Conservation (phyloP, 2,329 filamentous ascomycete species). For the Claviceps sp. region DNA sequence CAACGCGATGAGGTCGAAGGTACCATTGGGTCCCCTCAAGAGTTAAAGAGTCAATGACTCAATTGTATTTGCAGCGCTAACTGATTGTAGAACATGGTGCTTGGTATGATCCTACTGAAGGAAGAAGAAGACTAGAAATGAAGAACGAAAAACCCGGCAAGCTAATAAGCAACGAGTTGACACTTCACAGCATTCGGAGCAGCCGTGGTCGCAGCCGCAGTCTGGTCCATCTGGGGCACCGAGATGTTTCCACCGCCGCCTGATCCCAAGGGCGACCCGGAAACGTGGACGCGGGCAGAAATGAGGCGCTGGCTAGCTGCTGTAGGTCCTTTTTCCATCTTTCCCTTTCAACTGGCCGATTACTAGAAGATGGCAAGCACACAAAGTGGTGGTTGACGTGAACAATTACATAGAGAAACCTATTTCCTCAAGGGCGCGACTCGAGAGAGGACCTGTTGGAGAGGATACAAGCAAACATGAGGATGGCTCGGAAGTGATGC, state of each 20-base stretch:
- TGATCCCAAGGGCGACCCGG: slow-evolving; percentile 65
- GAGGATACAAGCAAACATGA: slow-evolving; percentile 33
- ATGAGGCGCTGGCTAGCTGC: slow-evolving; percentile 66
- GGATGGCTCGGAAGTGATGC: slow-evolving; percentile 19
- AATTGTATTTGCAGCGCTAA: not conserved
- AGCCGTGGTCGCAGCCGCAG: slow-evolving; percentile 66
- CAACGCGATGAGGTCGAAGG: slow-evolving; percentile 56
- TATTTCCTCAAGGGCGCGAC: slow-evolving; percentile 30
- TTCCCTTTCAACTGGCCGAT: too few species aligned
- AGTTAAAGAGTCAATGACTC: not conserved
- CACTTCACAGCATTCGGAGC: slow-evolving; percentile 56
- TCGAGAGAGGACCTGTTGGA: slow-evolving; percentile 33
- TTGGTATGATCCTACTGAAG: slow-evolving; percentile 38
- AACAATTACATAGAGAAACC: slow-evolving; percentile 24
- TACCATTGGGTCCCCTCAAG: slow-evolving; percentile 16
- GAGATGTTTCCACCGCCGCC: slow-evolving; percentile 65
- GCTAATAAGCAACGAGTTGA: not conserved
- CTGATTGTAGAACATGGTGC: slow-evolving; percentile 48
- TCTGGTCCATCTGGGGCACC: slow-evolving; percentile 73
- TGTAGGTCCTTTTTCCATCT: slow-evolving; percentile 39
- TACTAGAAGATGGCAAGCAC: too few species aligned
- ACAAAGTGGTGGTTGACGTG: too few species aligned
- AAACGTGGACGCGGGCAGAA: slow-evolving; percentile 66
- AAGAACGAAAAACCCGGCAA: not conserved
- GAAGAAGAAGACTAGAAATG: not conserved